Base-by-base conservation (phyloP, 495 filamentous ascomycete species). In the Aspergillus diversus region DNA sequence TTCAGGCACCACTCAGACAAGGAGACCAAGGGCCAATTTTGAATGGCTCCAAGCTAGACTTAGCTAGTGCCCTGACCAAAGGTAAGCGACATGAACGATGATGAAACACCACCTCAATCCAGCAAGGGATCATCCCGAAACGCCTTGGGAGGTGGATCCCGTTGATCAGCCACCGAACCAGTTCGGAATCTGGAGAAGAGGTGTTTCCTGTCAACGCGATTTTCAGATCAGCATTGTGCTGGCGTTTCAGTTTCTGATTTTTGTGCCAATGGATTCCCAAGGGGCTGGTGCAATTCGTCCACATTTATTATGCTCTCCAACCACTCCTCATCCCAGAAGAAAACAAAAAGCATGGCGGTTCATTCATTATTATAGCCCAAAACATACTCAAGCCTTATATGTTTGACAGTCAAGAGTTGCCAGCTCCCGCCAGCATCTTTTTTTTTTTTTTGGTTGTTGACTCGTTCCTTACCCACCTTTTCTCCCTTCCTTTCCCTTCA, bases 221-320 rank as follows among this genome's bases (percentile, higher is more conserved):
- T 57, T 47, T 39, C 59, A 13, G 62, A 68, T 68, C 63, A 56
- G 37, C 66, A 68, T 63, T 50, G 50, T 42, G 60, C 57, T 63
- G 42, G 59, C 58, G 63, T 65, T 65, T 69, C 60, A 59, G 33
- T 35, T 39, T 55, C 57, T 43, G 60, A 63, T 63, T 62, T 61
- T 59, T 56, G 60, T 33, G 46, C 55, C 47, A 32, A 35, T 15
- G 9, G 48, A 31, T 60, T 47, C 39, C 58, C 66, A 67, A 64
- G 66, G 66, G 66, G 66, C 27, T 64, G 49, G 58, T 17, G 61
- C 27, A 47, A 27, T 60, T 51, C 47, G 49, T 27, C 13, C 37
- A 47, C 32, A 37, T 50, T 50, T 50, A 50, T 50, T 50, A 11
- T 17, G 7, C 47, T 50, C 39, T 50, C n/a, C 47, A 27, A 17